Conservation (phyloP, 202 grass and related monocot genomes). For the Elaeis oleifera region DNA sequence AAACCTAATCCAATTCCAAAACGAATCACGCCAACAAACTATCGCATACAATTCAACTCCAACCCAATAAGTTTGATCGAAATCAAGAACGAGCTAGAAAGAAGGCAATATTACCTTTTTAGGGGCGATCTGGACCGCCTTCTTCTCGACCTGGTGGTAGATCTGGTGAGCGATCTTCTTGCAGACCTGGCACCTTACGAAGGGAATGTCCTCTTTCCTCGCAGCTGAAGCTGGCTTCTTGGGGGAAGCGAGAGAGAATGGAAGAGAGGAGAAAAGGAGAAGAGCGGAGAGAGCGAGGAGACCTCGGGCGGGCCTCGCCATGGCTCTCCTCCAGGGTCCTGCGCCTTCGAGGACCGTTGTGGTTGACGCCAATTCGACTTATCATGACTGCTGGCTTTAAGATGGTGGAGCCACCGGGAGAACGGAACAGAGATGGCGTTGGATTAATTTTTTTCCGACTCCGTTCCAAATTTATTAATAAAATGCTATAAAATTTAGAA, state of each 20-base stretch:
- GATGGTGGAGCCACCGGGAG: too few relatives aligned
- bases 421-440: too few relatives aligned
- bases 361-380: too few relatives aligned
- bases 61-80: too few relatives aligned
- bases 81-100: neutral
- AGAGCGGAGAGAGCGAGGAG: conserved; percentile 28
- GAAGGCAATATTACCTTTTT: conserved; percentile 44
- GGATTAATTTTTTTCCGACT: too few relatives aligned
- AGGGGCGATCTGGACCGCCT: conserved; percentile 42
- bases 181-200: conserved; percentile 90
- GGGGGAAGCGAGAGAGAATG: conserved; percentile 14
- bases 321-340: too few relatives aligned
- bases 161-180: conserved; percentile 87
- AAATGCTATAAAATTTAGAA: too few relatives aligned
- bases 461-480: too few relatives aligned
- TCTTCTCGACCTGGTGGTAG: conserved; percentile 50
- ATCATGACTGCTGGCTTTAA: too few relatives aligned
- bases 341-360: too few relatives aligned
- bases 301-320: too few relatives aligned
- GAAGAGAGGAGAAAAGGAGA: conserved; percentile 6
- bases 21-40: neutral
- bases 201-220: conserved; percentile 83
- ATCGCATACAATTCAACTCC: neutral
- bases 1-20: conserved; percentile 35
- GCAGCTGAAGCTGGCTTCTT: conserved; percentile 66